Evolutionary conservation across 257 asterid species (phyloP), one percentile per base, ranked within the genome.

Genomic region (Scutellaria barbata): DNA sequence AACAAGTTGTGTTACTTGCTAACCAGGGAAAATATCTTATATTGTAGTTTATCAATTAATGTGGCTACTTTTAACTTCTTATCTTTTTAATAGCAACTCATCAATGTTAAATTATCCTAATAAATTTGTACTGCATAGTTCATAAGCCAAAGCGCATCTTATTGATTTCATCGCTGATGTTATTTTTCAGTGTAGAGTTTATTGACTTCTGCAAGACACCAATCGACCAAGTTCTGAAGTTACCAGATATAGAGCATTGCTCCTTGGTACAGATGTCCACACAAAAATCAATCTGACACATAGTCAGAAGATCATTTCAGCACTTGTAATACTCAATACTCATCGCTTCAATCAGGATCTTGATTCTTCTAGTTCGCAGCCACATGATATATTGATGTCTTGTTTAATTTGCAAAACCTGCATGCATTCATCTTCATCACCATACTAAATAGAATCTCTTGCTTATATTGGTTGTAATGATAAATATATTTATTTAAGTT

Each of bases 321-420:
- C 84, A 84, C 87, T 85, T 79, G 88, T 74, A 81, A 79, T 71
- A 86, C 89, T 76, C 95, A 88, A 79, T 76, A 86, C 80, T 68
- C 88, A 83, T 78, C 62, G 61, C 90, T 59, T 88, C 87, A 85
- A 74, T 80, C 90, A 77, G 89, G 90, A 88, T 73, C 88, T 83
- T 81, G 85, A 79, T 78, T 87, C 96, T 85, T 90, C 96, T 84
- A 72, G 85, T 79, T 75, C 80, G 88, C 80, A 78, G 88, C 86
- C 90, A 84, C 92, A 76, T 77, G 83, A 81, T 62, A 77, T 81
- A 86, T 78, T 76, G 84, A 78, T 85, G 82, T 76, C 87, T 88
- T 88, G 92, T 85, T 88, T 89, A 84, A 83, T 81, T 78, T 78
- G 83, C 81, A 84, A 73, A 80, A 90, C 96, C 98, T 92, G 98